phyloP scores from a whole-genome alignment of 768 basidiomycete genomes.

The Saitozyma sp. region DNA sequence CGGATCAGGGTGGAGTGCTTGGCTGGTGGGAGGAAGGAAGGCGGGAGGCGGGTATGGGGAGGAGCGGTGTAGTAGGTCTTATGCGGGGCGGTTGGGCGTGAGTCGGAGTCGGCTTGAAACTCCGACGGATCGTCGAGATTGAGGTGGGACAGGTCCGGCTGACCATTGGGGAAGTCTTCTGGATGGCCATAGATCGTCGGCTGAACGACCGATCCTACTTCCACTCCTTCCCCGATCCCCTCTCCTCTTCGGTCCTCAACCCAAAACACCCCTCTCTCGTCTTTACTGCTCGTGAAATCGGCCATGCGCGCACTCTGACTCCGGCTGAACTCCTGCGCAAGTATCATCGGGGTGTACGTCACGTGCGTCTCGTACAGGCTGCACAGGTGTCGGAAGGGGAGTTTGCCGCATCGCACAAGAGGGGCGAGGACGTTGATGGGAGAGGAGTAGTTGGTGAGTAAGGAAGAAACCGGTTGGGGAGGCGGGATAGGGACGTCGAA shows the following conservation, averaged over 20 bases:
- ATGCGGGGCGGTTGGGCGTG: neutral
- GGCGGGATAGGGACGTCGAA: conserved; percentile 32
- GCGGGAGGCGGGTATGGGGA: conserved; percentile 29
- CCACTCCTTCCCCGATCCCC: neutral
- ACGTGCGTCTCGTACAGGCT: conserved; percentile 57
- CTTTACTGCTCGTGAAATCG: conserved; percentile 54
- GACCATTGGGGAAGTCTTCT: too few relatives aligned
- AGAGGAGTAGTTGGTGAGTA: conserved; percentile 49
- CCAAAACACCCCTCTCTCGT: conserved; percentile 56
- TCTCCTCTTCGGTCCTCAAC: conserved; percentile 37
- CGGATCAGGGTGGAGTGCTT: conserved; percentile 43
- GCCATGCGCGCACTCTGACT: conserved; percentile 54
- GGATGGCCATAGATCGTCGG: too few relatives aligned
- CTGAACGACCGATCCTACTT: too few relatives aligned
- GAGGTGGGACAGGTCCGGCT: neutral
- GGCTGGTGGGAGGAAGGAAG: conserved; percentile 26
- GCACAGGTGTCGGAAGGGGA: conserved; percentile 56
- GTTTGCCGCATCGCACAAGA: conserved; percentile 56
- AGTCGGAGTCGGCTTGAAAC: neutral
- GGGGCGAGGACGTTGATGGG: conserved; percentile 54
- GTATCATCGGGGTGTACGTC: conserved; percentile 59
- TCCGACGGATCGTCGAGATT: neutral
- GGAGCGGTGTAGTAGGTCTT: conserved; percentile 15
- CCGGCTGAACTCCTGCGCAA: conserved; percentile 56
- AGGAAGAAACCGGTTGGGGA: conserved; percentile 46